Evolutionary conservation across 768 basidiomycete genomes (phyloP), one percentile per base, ranked within the genome.

Genomic region (Suillus hirtellus): DNA sequence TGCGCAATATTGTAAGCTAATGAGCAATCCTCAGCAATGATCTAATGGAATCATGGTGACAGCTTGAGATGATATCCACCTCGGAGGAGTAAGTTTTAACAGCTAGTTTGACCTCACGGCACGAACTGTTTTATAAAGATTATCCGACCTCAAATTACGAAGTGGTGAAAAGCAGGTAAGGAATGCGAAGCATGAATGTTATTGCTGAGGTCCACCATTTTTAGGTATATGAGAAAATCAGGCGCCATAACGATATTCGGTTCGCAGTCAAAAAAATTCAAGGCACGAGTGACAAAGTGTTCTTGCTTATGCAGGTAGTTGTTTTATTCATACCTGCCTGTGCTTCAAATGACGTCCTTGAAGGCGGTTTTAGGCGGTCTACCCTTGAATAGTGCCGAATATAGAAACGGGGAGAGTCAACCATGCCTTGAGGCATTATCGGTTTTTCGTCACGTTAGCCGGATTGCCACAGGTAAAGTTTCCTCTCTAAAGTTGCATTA

Each of bases 291-390:
- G 93, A 96, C 72, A 96, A 96, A 72, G 82, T 92, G 11, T 88
- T 92, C 72, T 71, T 96, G 7, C 77, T 95, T 47, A 86, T 94
- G 6, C 95, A 96, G 76, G 90, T 91, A 54, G 62, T 74, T 49
- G 43, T 31, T 27, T 12, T 5, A 5, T 8, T 43, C 34, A 34
- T 4, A 49, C 7, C 53, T 19, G 14, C 43, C 11, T 24, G 35
- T 17, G n/a, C 64, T 56, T 63, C 34, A 43, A 61, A 46, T 67
- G 34, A 70, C 50, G 46, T 60, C 53, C 43, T 31, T 52, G 10
- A 64, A 96, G 90, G 88, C 92, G 42, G 80, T 90, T 47, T 78
- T 93, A 21, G 85, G 86, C 17, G 86, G 89, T 3, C 83, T 95
- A 65, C 86, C 89, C 37, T 77, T 95, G 55, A 87, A 83, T 59